Evolutionary conservation across 2,329 filamentous ascomycete species (phyloP), one percentile per base, ranked within the genome.

Genomic region (Aspergillus sp.): DNA sequence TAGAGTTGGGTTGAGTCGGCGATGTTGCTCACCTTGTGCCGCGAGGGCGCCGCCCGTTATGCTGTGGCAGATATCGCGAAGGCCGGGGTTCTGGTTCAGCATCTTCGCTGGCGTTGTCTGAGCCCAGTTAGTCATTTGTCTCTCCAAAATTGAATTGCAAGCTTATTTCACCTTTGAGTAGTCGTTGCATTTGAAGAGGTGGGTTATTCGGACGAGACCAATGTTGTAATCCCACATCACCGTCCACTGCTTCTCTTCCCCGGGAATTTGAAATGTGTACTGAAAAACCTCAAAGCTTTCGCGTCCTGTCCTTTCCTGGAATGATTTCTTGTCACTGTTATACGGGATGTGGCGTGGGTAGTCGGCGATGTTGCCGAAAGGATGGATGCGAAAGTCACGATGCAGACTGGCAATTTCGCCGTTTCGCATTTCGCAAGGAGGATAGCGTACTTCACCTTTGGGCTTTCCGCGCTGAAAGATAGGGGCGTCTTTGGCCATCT

Each of bases 221-320:
- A 93, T 86, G 67, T 96, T 93, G 78, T 97, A 97, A 74, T 99
- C 95, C 95, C 95, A 99, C 85, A 97, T 92, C 60, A 98, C 87
- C 1, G 84, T 85, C 72, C 89, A 93, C 52, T 84, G 81, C 62
- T 81, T 82, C 2, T 87, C 82, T 46, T 89, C 84, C 11, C 82
- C 85, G 0, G 90, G 90, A 3, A 89, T 72, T 64, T 81, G 84
- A 79, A 96, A 97, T 37, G 85, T 86, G 74, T 97, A 98, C 66
- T 92, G 65, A n/a, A 70, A 70, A 12, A 74, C 73, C 82, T 97
- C 90, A 65, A 97, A 96, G 60, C 88, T 89, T 65, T 96, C 90
- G 54, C 92, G 82, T 1, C 91, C 91, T 3, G 93, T 98, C 79
- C 91, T 96, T 63, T 88, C 85, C 61, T 87, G 84, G 68, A 97